These are phyloP conservation scores for Cucurbita maxima DNA, from an alignment of 306 rosid genomes.

Conservation along the genomic window DNA sequence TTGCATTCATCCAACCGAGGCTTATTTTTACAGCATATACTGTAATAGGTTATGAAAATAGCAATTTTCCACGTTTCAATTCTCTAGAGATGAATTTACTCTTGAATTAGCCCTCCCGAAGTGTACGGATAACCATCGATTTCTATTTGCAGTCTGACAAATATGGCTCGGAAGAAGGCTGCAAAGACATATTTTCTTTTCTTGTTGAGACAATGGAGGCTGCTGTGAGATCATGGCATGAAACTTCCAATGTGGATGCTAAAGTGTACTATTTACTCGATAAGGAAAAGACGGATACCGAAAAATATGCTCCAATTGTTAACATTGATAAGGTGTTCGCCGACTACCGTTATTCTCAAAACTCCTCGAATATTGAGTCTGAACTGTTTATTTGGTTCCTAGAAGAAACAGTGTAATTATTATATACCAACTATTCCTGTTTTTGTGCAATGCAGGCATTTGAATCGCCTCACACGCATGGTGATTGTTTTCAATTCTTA, in stretches of 20 bases:
- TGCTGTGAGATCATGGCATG: conserved; percentile 85
- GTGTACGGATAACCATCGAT: not conserved
- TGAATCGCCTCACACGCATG: conserved; percentile 82
- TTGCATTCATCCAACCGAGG: not conserved
- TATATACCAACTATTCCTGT: conserved; percentile 1
- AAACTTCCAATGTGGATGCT: conserved; percentile 73
- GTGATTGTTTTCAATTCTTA: conserved; percentile 61
- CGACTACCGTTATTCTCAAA: not conserved
- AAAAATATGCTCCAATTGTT: conserved; percentile 77
- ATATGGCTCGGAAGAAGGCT: conserved; percentile 63
- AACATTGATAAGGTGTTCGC: conserved; percentile 77
- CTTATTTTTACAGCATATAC: not conserved
- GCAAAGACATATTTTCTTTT: conserved; percentile 58
- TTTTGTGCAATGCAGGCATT: conserved; percentile 53
- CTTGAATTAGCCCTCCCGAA: not conserved
- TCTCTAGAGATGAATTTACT: not conserved
- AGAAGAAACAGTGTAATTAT: not conserved
- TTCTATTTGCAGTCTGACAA: conserved; percentile 51
- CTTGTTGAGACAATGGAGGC: conserved; percentile 86
- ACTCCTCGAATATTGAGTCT: not conserved
- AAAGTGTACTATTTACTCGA: conserved; percentile 82
- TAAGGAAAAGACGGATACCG: conserved; percentile 61
- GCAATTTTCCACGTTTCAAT: not conserved
- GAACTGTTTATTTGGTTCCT: not conserved
- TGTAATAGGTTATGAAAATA: not conserved